Conservation (phyloP, 805 yeast species). For the Barnettozyma pratensis region DNA sequence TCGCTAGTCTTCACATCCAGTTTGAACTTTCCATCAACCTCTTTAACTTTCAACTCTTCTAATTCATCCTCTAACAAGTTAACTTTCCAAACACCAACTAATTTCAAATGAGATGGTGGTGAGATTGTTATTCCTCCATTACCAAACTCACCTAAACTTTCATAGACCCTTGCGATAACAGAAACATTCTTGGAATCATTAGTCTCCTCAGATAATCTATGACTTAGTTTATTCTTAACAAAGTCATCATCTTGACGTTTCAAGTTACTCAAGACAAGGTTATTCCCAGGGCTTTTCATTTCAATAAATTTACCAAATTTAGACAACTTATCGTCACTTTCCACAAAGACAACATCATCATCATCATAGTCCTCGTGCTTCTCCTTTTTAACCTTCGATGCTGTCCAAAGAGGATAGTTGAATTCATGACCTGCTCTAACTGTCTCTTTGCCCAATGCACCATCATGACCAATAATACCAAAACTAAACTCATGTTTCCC, state of each 20-base stretch:
- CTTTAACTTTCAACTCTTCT: slow-evolving; percentile 23
- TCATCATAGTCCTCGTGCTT: neutral
- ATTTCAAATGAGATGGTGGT: slow-evolving; percentile 26
- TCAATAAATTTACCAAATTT: too few species aligned
- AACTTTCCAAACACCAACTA: slow-evolving; percentile 28
- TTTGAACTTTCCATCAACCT: slow-evolving; percentile 43
- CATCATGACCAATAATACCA: slow-evolving; percentile 40
- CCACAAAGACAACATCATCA: neutral
- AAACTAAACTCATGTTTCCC: slow-evolving; percentile 79
- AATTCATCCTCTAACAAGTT: slow-evolving; percentile 36
- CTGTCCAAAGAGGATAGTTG: slow-evolving; percentile 41
- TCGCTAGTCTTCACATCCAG: slow-evolving; percentile 46
- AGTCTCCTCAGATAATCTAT: slow-evolving; percentile 10
- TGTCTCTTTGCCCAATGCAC: slow-evolving; percentile 55
- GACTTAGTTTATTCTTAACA: slow-evolving; percentile 23
- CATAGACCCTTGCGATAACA: slow-evolving; percentile 74
- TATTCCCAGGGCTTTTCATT: slow-evolving; percentile 44
- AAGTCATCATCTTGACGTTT: slow-evolving; percentile 87
- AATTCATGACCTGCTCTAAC: slow-evolving; percentile 76
- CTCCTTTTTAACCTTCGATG: neutral
- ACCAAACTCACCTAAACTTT: slow-evolving; percentile 78
- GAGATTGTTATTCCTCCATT: slow-evolving; percentile 45
- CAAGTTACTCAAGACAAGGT: slow-evolving; percentile 63
- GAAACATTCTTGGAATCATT: slow-evolving; percentile 44
- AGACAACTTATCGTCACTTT: slow-evolving; percentile 14